Evolutionary conservation across 306 rosid genomes (phyloP).

Genomic region (Abrus precatorius): DNA sequence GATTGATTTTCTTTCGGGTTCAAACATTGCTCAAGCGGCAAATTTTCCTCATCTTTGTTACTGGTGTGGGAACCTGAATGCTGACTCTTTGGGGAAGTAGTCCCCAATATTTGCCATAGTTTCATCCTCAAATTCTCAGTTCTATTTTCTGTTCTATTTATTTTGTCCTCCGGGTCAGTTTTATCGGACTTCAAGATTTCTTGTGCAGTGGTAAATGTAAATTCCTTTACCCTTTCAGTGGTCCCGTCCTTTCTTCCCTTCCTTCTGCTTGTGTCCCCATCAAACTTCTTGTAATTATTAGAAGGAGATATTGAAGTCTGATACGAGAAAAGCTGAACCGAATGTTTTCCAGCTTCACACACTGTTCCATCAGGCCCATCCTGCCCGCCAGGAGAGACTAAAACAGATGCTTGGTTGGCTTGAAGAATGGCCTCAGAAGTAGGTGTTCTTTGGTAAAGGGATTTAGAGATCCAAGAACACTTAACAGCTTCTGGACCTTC

Average conservation of each 20-base stretch:
- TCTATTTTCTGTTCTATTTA: slow-evolving; percentile 61
- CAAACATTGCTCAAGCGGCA: slow-evolving; percentile 54
- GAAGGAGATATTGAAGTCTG: slow-evolving; percentile 56
- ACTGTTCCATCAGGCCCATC: slow-evolving; percentile 54
- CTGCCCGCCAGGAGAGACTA: slow-evolving; percentile 54
- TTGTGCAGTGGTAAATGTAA: slow-evolving; percentile 60
- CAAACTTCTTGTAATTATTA: slow-evolving; percentile 56
- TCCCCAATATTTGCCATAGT: slow-evolving; percentile 86
- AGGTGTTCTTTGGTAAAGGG: slow-evolving; percentile 54
- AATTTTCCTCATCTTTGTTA: slow-evolving; percentile 50
- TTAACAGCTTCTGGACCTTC: slow-evolving; percentile 53
- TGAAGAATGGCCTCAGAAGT: slow-evolving; percentile 55
- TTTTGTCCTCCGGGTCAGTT: slow-evolving; percentile 52
- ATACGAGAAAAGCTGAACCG: slow-evolving; percentile 53
- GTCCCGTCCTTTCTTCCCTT: slow-evolving; percentile 60
- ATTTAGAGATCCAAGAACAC: slow-evolving; percentile 64
- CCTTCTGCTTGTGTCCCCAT: slow-evolving; percentile 53
- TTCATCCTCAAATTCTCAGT: slow-evolving; percentile 83
- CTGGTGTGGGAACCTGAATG: slow-evolving; percentile 55
- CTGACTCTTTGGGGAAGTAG: slow-evolving; percentile 66
- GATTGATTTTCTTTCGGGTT: slow-evolving; percentile 53
- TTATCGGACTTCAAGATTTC: slow-evolving; percentile 54
- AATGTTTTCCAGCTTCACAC: slow-evolving; percentile 51
- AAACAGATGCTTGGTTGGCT: slow-evolving; percentile 54
- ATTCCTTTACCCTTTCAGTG: slow-evolving; percentile 57